Percentiles rank a stretch among this genome's conserved stretches.
These are phyloP conservation scores for Tylopilus plumbeoviolaceoides DNA, from an alignment of 768 basidiomycete species.

Conservation along the genomic window DNA sequence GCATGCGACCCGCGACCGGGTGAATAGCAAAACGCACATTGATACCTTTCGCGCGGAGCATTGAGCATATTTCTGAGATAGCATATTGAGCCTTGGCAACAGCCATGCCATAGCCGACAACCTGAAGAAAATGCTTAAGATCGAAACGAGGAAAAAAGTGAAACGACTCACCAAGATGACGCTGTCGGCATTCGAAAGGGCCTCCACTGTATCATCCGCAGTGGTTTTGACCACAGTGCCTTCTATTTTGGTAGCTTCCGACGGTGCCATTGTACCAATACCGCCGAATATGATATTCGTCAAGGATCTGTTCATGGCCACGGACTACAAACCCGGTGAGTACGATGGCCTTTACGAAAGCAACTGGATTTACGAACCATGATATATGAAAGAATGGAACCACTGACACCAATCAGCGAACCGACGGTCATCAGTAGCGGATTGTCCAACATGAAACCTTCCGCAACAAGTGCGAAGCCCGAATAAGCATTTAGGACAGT, in stretches of 20 bases:
- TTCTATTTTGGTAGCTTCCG: slow-evolving; percentile 72
- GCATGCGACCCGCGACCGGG: slow-evolving; percentile 91
- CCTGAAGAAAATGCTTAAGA: slow-evolving; percentile 35
- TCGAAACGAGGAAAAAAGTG: background rate
- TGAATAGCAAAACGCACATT: slow-evolving; percentile 86
- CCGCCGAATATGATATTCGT: slow-evolving; percentile 87
- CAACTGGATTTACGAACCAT: slow-evolving; percentile 53
- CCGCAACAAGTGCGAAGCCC: slow-evolving; percentile 87
- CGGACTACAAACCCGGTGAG: slow-evolving; percentile 51
- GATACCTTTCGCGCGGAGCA: slow-evolving; percentile 54
- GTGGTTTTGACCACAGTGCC: slow-evolving; percentile 74
- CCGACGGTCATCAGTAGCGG: slow-evolving; percentile 80
- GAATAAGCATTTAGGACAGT: slow-evolving; percentile 90
- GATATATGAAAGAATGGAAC: slow-evolving; percentile 87
- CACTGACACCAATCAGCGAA: slow-evolving; percentile 84
- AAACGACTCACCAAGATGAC: slow-evolving; percentile 61
- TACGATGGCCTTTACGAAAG: background rate
- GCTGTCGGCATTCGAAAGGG: slow-evolving; percentile 72
- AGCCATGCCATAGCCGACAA: slow-evolving; percentile 89
- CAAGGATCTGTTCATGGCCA: slow-evolving; percentile 87
- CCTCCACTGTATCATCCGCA: slow-evolving; percentile 79
- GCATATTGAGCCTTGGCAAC: slow-evolving; percentile 88
- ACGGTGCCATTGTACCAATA: slow-evolving; percentile 53
- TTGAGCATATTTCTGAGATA: slow-evolving; percentile 67
- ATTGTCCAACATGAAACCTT: slow-evolving; percentile 91